A percentile compares a stretch with the other conserved stretches of the same genome.
phyloP scores from a whole-genome alignment of 1,139 yeast species.

The Saccharomyces hybrid region DNA sequence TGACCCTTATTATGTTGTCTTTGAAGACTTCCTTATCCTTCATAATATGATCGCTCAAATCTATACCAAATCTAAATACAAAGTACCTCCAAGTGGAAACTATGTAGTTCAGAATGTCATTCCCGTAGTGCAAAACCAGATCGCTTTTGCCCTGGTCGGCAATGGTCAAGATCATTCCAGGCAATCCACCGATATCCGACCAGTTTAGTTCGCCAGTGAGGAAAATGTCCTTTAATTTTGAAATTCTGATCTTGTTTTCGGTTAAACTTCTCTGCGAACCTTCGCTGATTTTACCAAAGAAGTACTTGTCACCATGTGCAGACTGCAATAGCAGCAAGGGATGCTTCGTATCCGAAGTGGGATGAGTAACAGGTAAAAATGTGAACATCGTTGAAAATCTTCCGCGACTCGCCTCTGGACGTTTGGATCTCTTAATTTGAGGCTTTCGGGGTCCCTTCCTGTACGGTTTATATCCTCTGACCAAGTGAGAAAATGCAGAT shows the following conservation, averaged over 20 bases:
- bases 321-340: constrained; percentile 53
- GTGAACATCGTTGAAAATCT: constrained; percentile 30
- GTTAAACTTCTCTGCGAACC: constrained; percentile 72
- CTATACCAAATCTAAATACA: constrained; percentile 74
- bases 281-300: constrained; percentile 78
- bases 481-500: not conserved
- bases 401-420: not conserved
- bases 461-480: not conserved
- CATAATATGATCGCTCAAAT: constrained; percentile 41
- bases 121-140: constrained; percentile 41
- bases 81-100: constrained; percentile 81
- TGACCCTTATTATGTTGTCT: constrained; percentile 48
- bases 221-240: constrained; percentile 57
- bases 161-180: constrained; percentile 79
- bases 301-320: constrained; percentile 44
- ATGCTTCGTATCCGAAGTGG: constrained; percentile 51
- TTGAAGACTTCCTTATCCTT: constrained; percentile 36
- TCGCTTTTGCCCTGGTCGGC: constrained; percentile 67
- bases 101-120: constrained; percentile 42
- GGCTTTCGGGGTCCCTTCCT: not conserved
- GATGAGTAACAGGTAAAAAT: constrained; percentile 41
- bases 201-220: constrained; percentile 69
- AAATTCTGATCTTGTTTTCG: constrained; percentile 46
- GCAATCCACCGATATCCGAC: constrained; percentile 78
- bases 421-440: not conserved